Conservation (phyloP, 257 asterid genomes). For the Solanum medicagineum region DNA sequence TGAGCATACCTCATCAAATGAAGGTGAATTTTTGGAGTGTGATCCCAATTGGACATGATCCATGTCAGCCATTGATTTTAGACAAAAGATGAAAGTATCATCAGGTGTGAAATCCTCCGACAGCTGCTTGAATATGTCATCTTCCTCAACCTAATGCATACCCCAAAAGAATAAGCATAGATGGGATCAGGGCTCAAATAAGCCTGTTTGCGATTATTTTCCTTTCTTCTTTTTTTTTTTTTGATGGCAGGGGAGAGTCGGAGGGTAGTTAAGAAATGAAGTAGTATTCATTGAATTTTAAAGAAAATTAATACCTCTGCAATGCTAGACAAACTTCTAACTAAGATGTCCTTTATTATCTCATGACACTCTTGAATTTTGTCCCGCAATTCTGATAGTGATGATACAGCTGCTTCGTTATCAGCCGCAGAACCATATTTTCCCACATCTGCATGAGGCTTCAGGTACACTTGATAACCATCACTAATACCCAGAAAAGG, state of each 20-base stretch:
- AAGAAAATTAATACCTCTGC: slow-evolving; percentile 36
- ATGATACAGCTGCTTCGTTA: slow-evolving; percentile 54
- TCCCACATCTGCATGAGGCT: slow-evolving; percentile 40
- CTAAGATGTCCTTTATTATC: slow-evolving; percentile 29
- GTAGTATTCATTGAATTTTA: not conserved
- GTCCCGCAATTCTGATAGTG: slow-evolving; percentile 37
- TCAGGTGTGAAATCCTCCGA: slow-evolving; percentile 76
- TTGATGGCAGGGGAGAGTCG: not conserved
- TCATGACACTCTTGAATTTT: slow-evolving; percentile 46
- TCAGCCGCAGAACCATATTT: slow-evolving; percentile 54
- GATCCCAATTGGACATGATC: slow-evolving; percentile 40
- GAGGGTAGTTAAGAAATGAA: not conserved
- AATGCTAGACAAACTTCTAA: slow-evolving; percentile 42
- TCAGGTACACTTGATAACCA: slow-evolving; percentile 65
- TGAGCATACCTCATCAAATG: slow-evolving; percentile 67
- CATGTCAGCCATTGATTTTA: slow-evolving; percentile 52
- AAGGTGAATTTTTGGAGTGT: slow-evolving; percentile 57
- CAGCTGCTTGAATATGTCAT: slow-evolving; percentile 53
- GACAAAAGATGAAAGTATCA: slow-evolving; percentile 69
- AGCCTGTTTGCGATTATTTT: not conserved
- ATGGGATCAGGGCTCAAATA: not conserved
- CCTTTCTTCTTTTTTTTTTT: not conserved
- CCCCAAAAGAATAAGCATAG: not conserved
- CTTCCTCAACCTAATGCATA: slow-evolving; percentile 40
- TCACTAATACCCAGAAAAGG: slow-evolving; percentile 76